Evolutionary conservation across 345 rosid species (phyloP).

Genomic region (Luvunga scandens): DNA sequence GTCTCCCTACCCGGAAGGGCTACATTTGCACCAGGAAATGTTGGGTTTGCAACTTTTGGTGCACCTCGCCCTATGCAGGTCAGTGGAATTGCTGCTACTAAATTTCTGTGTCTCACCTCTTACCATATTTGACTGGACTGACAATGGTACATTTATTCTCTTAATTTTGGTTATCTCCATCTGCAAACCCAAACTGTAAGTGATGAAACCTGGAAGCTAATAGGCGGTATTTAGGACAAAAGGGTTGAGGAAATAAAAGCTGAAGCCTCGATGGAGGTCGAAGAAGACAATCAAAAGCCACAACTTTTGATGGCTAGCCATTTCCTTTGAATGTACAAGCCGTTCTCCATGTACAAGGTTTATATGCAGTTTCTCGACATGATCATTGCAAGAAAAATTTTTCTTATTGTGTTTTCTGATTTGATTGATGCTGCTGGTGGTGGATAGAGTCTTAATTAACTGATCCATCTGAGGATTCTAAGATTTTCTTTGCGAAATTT

Average conservation of each 20-base stretch:
- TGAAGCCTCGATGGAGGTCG: conserved; percentile 57
- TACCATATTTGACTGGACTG: background rate
- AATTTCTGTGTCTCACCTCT: background rate
- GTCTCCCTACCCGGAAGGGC: conserved; percentile 85
- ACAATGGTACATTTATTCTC: background rate
- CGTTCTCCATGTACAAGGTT: conserved; percentile 1
- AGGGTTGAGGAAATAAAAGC: conserved; percentile 65
- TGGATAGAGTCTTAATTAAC: background rate
- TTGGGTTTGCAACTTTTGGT: conserved; percentile 89
- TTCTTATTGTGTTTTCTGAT: background rate
- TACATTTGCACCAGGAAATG: conserved; percentile 96
- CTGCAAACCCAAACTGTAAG: conserved; percentile 72
- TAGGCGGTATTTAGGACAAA: conserved; percentile 75
- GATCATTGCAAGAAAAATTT: background rate
- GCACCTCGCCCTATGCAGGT: conserved; percentile 92
- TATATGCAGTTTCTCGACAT: background rate
- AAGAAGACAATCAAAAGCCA: conserved; percentile 72
- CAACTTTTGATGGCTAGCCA: conserved; percentile 86
- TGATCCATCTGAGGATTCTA: background rate
- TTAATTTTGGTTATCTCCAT: conserved; percentile 1
- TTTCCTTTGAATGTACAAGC: conserved; percentile 49
- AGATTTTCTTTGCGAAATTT: background rate
- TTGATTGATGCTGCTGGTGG: background rate
- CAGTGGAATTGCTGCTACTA: conserved; percentile 12
- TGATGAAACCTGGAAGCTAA: conserved; percentile 88